Conservation (phyloP, 2,329 filamentous ascomycete genomes). For the Bertia moriformis region DNA sequence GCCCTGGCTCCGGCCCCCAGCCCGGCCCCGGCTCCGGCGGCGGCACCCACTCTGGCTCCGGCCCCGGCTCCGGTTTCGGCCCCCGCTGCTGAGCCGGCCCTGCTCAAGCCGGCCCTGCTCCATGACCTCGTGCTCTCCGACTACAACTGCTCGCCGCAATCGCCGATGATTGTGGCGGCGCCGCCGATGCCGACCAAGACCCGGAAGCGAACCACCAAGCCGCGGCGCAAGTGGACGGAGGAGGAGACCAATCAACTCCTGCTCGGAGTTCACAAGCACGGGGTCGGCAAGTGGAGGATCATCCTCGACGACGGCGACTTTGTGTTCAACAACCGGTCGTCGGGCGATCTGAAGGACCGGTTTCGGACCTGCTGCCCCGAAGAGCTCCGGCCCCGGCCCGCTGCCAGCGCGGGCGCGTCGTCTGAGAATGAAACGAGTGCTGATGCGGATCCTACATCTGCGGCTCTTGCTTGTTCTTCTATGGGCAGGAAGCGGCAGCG, state of each 20-base stretch:
- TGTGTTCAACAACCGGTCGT: constrained; percentile 43
- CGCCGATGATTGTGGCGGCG: constrained; percentile 8
- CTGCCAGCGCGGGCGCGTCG: constrained; percentile 16
- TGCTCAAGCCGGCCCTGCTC: constrained; percentile 7
- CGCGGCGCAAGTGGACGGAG: constrained; percentile 48
- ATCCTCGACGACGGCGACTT: constrained; percentile 48
- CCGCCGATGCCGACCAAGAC: constrained; percentile 14
- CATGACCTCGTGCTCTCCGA: constrained; percentile 9
- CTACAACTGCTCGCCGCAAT: not conserved
- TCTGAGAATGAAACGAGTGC: constrained; percentile 6
- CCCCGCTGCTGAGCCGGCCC: constrained; percentile 12
- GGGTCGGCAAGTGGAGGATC: constrained; percentile 50
- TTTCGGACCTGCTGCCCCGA: constrained; percentile 52
- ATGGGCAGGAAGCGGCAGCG: too few species aligned
- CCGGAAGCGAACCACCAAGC: constrained; percentile 35
- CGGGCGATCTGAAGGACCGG: constrained; percentile 50
- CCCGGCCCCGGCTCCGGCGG: too few species aligned
- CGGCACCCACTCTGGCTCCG: too few species aligned
- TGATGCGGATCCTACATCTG: constrained; percentile 5
- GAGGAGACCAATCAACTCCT: constrained; percentile 49
- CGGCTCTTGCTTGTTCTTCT: constrained; percentile 8
- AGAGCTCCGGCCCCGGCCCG: constrained; percentile 35
- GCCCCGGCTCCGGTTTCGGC: too few species aligned
- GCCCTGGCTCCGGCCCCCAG: too few species aligned
- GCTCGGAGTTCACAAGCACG: constrained; percentile 44